Evolutionary conservation across 169 alveolate species (phyloP).

Genomic region (Eimeria zaria): DNA sequence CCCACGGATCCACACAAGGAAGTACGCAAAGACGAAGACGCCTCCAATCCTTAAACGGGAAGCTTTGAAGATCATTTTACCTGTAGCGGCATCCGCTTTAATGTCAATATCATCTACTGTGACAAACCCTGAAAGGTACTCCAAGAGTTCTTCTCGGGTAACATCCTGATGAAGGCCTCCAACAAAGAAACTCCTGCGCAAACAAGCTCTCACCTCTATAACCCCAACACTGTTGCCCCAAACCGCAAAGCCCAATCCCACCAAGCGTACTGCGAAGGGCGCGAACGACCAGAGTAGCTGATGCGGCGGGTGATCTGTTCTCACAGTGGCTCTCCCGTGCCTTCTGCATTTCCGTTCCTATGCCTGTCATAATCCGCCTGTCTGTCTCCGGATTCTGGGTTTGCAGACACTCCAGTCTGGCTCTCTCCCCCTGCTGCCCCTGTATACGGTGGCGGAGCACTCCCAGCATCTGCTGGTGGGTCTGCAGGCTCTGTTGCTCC

Average conservation of each 20-base stretch:
- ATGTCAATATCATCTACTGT: slow-evolving; percentile 68
- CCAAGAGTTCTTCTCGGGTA: slow-evolving; percentile 41
- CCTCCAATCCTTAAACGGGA: background rate
- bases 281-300: background rate
- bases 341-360: slow-evolving; percentile 3
- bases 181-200: slow-evolving; percentile 70
- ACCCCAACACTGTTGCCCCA: background rate
- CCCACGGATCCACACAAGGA: background rate
- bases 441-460: background rate
- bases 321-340: background rate
- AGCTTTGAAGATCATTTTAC: background rate
- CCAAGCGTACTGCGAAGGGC: background rate
- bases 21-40: background rate
- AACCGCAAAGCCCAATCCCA: background rate
- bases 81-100: slow-evolving; percentile 46
- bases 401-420: slow-evolving; percentile 42
- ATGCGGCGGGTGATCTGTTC: background rate
- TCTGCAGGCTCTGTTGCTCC: slow-evolving; percentile 70
- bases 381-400: slow-evolving; percentile 22
- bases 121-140: slow-evolving; percentile 70
- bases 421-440: slow-evolving; percentile 50
- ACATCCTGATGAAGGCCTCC: slow-evolving; percentile 60
- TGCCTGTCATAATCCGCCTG: slow-evolving; percentile 41
- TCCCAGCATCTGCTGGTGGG: slow-evolving; percentile 45
- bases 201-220: background rate